Evolutionary conservation across 1,284 basidiomycete species (phyloP), one percentile per base, ranked within the genome.

Genomic region (Volvariella surrecta): DNA sequence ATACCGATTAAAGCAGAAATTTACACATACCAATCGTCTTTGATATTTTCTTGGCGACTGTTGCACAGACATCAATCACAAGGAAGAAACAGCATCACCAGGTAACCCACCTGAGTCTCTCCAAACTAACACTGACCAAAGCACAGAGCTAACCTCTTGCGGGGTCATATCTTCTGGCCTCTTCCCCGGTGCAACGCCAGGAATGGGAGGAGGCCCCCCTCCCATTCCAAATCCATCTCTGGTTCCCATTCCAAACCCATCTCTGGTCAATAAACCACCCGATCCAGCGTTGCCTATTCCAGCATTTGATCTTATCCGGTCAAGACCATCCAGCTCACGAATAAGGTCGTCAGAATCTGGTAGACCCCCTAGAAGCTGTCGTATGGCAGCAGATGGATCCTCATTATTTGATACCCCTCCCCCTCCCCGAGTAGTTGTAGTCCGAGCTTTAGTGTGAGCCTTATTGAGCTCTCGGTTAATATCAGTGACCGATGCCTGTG

Each of bases 121-220:
- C 64, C 94, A 93, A 37, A 73, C 80, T 55, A 96, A 63, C 9
- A 96, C 80, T 62, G 89, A 79, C 91, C 91, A 95, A 11, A 95
- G 63, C 2, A 80, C 78, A 2, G 76, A 66, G 61, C 94, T 86
- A 47, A 95, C 58, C 61, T 96, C 91, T 59, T 94, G 88, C 1
- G 93, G 91, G 44, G 67, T 81, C 90, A 96, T 89, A 35, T 85
- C 76, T 50, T 83, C 76, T 0, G 85, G 86, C 40, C 71, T 69
- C 57, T 83, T 80, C 1, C 77, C 78, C n/a, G 34, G 34, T 19
- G 34, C 7, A n/a, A 9, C 71, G 68, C 13, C 34, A 39, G 24
- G 42, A 35, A 15, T 20, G n/a, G n/a, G n/a, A n/a, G n/a, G n/a
- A n/a, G n/a, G 24, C 13, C 22, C 19, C 21, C 20, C 35, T 17